Percentiles rank a stretch among this genome's conserved stretches.
phyloP scores from a whole-genome alignment of 371 early-diverging fungal genomes.

The Cokeromyces recurvatus region DNA sequence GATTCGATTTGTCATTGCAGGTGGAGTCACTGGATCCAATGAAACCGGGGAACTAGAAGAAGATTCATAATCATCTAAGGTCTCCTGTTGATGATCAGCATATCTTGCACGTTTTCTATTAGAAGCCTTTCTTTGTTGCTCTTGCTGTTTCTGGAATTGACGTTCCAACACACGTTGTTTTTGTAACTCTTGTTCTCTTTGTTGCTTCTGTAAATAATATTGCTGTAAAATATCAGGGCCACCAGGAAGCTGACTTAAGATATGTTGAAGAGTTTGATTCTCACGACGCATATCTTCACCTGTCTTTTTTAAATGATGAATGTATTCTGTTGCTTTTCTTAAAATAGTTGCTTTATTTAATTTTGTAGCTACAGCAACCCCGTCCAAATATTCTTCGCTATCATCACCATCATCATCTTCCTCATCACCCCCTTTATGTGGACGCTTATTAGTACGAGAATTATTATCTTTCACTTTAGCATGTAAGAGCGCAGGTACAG shows the following conservation, averaged over 20 bases:
- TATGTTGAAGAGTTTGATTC: conserved; percentile 42
- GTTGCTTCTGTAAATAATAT: conserved; percentile 32
- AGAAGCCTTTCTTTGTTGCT: conserved; percentile 25
- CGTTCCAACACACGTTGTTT: conserved; percentile 25
- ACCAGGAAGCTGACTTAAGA: conserved; percentile 53
- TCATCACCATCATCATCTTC: conserved; percentile 57
- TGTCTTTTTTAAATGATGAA: conserved; percentile 64
- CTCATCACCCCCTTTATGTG: conserved; percentile 23
- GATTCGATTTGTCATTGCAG: conserved; percentile 22
- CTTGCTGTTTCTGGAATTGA: conserved; percentile 24
- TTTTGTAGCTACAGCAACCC: conserved; percentile 69
- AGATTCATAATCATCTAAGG: conserved; percentile 12
- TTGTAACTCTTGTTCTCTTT: conserved; percentile 29
- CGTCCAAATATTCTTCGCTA: conserved; percentile 61
- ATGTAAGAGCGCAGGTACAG: conserved; percentile 80
- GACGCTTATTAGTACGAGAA: conserved; percentile 4
- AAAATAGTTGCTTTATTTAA: conserved; percentile 89
- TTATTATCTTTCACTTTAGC: conserved; percentile 47
- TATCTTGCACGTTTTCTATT: conserved; percentile 19
- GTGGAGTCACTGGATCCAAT: conserved; percentile 2
- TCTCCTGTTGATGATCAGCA: conserved; percentile 23
- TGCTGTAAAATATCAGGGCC: conserved; percentile 41
- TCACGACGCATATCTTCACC: conserved; percentile 55
- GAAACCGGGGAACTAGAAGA: conserved; percentile 5
- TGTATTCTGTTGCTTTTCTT: conserved; percentile 86